Evolutionary conservation across 495 filamentous ascomycete genomes (phyloP), one percentile per base, ranked within the genome.

Genomic region (Xylaria acuta): DNA sequence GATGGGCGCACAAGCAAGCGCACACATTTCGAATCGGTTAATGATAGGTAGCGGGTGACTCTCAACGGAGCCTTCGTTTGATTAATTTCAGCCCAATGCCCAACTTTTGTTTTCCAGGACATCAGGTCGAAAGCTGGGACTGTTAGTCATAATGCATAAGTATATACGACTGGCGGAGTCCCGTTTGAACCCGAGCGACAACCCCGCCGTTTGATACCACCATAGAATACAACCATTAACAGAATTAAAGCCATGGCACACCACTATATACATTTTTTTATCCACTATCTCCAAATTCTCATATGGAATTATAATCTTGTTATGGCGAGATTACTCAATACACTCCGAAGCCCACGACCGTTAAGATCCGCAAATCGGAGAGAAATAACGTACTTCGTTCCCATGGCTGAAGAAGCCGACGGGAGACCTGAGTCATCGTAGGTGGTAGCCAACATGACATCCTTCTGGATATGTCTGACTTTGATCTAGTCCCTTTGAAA

Each of bases 391-490:
- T 54, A 54, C 16, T 41, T 56, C 3, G 40, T 64, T 32, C 20
- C 38, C 20, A 71, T 64, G 66, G 56, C 66, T 1, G 67, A 71
- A 34, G 59, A 60, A 38, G 58, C 32, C 6, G 72, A 73, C 43
- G 47, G 16, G 36, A 64, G 72, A 60, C 72, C 72, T 14, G 41
- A 66, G 18, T 64, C 45, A 18, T 73, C 72, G 72, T 73, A 73
- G 8, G 72, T 64, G n/a, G 38, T 32, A 56, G 32, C 5, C 22
- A 5, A 30, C 7, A 25, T 45, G 18, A n/a, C 27, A 53, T 36
- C 1, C 30, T 14, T 45, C 30, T 11, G 7, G 11, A 32, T 32
- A 22, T 30, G 36, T 54, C 59, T 71, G 27, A 69, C 41, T n/a
- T 2, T 41, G 34, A 51, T 64, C 8, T 36, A 71, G 69, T 20